Evolutionary conservation across 768 basidiomycete species (phyloP), one percentile per base, ranked within the genome.

Genomic region (Nevesoporus exiguus): DNA sequence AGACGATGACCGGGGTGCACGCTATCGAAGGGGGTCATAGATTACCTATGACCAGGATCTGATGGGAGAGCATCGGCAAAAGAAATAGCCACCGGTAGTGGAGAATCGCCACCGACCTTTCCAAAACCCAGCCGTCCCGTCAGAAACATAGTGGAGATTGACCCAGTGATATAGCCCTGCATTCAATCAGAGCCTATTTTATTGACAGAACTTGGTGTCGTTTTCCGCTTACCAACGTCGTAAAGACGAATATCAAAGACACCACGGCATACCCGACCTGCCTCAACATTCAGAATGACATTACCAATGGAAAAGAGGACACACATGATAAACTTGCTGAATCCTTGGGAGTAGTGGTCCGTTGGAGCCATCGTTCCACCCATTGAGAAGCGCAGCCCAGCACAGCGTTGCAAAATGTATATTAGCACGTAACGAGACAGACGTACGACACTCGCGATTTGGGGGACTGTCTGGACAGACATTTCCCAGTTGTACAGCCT

Each of bases 161-260:
- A 78, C 5, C 74, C 79, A 17, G 62, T 37, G 6, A 82, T 47
- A 55, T 75, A 80, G 0, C 80, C 74, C 73, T 76, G 43, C 7
- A 31, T 21, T 33, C 9, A 6, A 44, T 19, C 41, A 54, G 24
- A 10, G 21, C 21, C n/a, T 21, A 2, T 21, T 19, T 21, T 9
- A 39, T 7, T 39, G 14, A 3, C 14, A 36, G 34, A 17, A 3
- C 14, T 34, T 39, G 9, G 37, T 5, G 19, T 19, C 37, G n/a
- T 39, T n/a, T n/a, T n/a, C 37, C 8, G 40, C 74, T 49, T 61
- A 77, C 77, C 17, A 77, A 33, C 47, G 73, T 76, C 37, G 71
- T 70, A 49, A 74, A 72, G 30, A 85, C 71, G 65, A 85, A 86
- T 24, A 83, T 70, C n/a, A 83, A 57, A 0, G 82, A 83, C 17